Conservation (phyloP, 2,329 filamentous ascomycete species). For the Phyllosticta capitalensis region DNA sequence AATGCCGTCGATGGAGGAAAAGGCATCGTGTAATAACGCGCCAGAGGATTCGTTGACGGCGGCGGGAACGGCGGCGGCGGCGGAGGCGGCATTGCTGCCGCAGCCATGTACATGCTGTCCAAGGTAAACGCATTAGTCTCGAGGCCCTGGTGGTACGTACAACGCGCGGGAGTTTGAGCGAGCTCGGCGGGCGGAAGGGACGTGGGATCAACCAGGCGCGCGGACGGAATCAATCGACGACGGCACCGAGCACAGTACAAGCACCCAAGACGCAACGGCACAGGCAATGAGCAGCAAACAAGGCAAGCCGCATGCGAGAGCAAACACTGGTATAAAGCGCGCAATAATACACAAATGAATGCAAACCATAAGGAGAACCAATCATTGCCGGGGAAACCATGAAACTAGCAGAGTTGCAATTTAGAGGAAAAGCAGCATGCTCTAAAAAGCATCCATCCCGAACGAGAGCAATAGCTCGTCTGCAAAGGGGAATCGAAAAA, state of each 20-base stretch:
- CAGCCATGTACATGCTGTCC: constrained; percentile 8
- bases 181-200: background rate
- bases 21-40: background rate
- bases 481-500: constrained; percentile 12
- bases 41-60: background rate
- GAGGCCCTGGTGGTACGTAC: constrained; percentile 1
- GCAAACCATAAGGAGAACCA: constrained; percentile 6
- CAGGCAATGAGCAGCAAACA: constrained; percentile 8
- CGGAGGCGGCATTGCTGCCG: background rate
- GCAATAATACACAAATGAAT: constrained; percentile 12
- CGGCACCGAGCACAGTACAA: background rate
- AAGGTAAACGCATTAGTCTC: constrained; percentile 5
- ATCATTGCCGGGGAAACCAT: background rate
- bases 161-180: constrained; percentile 1
- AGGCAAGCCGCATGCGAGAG: background rate
- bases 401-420: constrained; percentile 11
- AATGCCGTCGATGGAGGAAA: background rate
- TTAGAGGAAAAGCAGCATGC: constrained; percentile 11
- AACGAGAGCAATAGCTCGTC: constrained; percentile 8
- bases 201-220: constrained; percentile 4
- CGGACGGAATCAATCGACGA: background rate
- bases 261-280: constrained; percentile 8
- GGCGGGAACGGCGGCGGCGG: constrained; percentile 2
- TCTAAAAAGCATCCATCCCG: constrained; percentile 12
- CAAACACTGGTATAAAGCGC: constrained; percentile 12